Base-by-base conservation (phyloP, 2,329 filamentous ascomycete species). In the Metarhizium robertsii region DNA sequence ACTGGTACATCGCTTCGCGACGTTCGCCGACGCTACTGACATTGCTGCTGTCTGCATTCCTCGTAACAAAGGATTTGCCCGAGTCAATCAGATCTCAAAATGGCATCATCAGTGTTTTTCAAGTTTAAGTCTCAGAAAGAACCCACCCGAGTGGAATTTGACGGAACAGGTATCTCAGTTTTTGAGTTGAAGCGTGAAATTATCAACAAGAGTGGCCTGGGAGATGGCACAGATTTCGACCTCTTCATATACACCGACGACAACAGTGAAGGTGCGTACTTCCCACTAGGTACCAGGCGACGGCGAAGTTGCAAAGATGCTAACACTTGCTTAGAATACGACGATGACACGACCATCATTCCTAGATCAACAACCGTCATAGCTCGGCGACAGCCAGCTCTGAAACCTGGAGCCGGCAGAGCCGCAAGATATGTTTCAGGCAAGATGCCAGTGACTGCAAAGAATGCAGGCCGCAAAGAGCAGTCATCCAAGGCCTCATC, bases 71-170 rank as follows among this genome's bases (percentile, higher is more conserved):
- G 60, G 63, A 55, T 57, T 54, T 13, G 36, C 43, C 29, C 40
- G 45, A 53, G 60, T 29, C 50, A 38, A 58, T 56, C 60, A 59
- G 52, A 20, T 29, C 54, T 54, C 76, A 84, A 67, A 67, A 96
- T 96, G 92, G 84, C 90, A 70, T 96, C 94, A 56, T 97, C 92
- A 62, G 94, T 99, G 69, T 97, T 96, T 76, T 99, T 96, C 88
- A 96, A 96, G 77, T 99, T 99, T 86, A 97, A 96, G 77, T 97
- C 92, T 64, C 91, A 95, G 70, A 96, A 91, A 77, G 94, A 97
- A 69, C 90, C 91, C 58, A 90, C 90, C 56, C 85, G 92, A 68
- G 91, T 99, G 66, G 89, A 92, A 68, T 97, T 99, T 72, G 92
- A 99, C 74, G 94, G 94, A 69, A 96, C 92, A 65, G 90, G 90